Conservation (phyloP, 2,329 filamentous ascomycete genomes). For the Mariannaea elegans region DNA sequence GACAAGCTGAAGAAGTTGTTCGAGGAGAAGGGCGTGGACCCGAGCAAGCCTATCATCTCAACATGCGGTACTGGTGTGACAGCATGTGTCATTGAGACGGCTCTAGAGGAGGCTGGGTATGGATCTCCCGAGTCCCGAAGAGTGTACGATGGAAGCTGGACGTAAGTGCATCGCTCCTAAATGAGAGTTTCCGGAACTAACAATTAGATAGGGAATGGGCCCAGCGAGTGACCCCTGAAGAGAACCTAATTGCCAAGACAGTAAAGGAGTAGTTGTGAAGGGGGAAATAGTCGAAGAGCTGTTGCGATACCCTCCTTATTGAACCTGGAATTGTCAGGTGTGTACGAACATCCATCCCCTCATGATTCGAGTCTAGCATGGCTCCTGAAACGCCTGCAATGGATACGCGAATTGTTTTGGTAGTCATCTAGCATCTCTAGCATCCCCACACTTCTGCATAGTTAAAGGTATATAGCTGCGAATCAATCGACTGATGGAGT, state of each 20-base stretch:
- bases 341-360: constrained; percentile 42
- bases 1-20: constrained; percentile 81
- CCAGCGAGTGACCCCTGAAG: constrained; percentile 68
- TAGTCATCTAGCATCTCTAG: constrained; percentile 32
- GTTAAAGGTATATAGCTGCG: constrained; percentile 29
- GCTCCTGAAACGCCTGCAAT: constrained; percentile 25
- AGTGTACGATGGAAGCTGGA: constrained; percentile 98
- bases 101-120: constrained; percentile 80
- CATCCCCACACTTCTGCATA: constrained; percentile 35
- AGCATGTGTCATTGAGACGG: constrained; percentile 89
- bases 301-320: constrained; percentile 45
- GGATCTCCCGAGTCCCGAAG: constrained; percentile 72
- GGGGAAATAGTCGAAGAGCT: constrained; percentile 31
- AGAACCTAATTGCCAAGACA: constrained; percentile 69
- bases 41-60: constrained; percentile 81
- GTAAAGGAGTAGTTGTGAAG: constrained; percentile 40
- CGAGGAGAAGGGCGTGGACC: constrained; percentile 80
- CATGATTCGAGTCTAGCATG: constrained; percentile 34
- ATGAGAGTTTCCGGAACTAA: constrained; percentile 38
- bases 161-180: constrained; percentile 67
- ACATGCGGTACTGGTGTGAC: constrained; percentile 96
- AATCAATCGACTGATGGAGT: constrained; percentile 36
- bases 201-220: constrained; percentile 67
- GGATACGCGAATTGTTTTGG: constrained; percentile 28
- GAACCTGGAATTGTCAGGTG: constrained; percentile 37